A percentile compares a stretch with the other conserved stretches of the same genome.
Conservation (phyloP, 202 grass and related monocot species). For the Saccharum hybrid region DNA sequence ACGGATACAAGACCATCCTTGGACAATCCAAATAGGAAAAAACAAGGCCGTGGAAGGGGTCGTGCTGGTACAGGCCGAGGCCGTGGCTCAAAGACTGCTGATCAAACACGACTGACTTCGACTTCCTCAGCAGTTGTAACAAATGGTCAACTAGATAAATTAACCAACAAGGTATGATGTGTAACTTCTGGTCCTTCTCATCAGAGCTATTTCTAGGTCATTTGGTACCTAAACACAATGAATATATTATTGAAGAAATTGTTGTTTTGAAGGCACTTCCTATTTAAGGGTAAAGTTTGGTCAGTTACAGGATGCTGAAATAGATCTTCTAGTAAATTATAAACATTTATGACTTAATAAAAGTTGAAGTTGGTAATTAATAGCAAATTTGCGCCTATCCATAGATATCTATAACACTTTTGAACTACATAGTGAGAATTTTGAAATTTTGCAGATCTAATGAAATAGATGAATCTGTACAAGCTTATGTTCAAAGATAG, state of each 20-base stretch:
- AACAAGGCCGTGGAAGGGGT: constrained; percentile 79
- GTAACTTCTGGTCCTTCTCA: background rate
- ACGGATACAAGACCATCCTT: constrained; percentile 55
- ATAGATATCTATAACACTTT: constrained; percentile 15
- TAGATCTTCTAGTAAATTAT: background rate
- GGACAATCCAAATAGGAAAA: constrained; percentile 75
- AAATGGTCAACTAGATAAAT: constrained; percentile 81
- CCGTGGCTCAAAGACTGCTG: constrained; percentile 68
- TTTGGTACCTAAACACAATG: background rate
- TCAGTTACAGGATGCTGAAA: constrained; percentile 38
- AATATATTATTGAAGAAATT: constrained; percentile 14
- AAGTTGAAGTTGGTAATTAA: constrained; percentile 6
- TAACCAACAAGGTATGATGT: constrained; percentile 54
- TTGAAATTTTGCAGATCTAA: constrained; percentile 21
- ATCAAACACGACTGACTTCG: constrained; percentile 59
- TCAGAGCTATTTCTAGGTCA: background rate
- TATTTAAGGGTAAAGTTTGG: constrained; percentile 8
- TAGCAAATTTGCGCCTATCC: background rate
- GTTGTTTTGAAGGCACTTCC: background rate
- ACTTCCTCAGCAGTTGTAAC: constrained; percentile 47
- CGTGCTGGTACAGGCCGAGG: constrained; percentile 72
- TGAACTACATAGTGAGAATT: constrained; percentile 17
- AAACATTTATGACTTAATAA: constrained; percentile 35
- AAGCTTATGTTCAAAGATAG: constrained; percentile 34
- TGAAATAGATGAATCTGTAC: constrained; percentile 15